Evolutionary conservation across 2,329 filamentous ascomycete genomes (phyloP), one percentile per base, ranked within the genome.

Genomic region (Tympanopsis confertula): DNA sequence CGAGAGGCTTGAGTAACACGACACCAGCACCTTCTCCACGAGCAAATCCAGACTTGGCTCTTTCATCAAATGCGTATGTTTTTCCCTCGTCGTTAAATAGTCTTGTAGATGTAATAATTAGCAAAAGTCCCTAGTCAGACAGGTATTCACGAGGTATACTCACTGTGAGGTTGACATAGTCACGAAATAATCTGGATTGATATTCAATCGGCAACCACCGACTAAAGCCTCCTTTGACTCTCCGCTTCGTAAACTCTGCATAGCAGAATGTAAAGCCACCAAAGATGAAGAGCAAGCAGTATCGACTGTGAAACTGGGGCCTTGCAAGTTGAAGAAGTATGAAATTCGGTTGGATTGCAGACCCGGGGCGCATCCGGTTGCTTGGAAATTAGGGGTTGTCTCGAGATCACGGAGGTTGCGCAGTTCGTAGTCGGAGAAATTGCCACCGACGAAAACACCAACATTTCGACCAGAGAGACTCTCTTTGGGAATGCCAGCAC

Each of bases 1-100:
- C 49, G 0, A 69, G 46, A 0, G 53, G 52, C 47, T 70, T 69
- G 2, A 71, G 38, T 4, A 65, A 54, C 4, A 52, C 58, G 40
- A 69, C 71, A 0, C 67, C 68, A 35, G 63, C 54, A 0, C 61
- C 67, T 10, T 45, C 44, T 3, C 43, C 44, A 35, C 36, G 36
- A 17, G 20, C 36, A 22, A 19, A 37, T 15, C 36, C 36, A 13
- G 18, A n/a, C 10, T 33, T 37, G 20, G 36, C 36, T 4, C 20
- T 10, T 15, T 22, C 7, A 19, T 37, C 36, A 19, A 37, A 37
- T 19, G 36, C 20, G 20, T 38, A 38, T n/a, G n/a, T n/a, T n/a
- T n/a, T n/a, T n/a, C n/a, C n/a, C n/a, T n/a, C n/a, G n/a, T n/a
- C n/a, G n/a, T n/a, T n/a, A n/a, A n/a, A n/a, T n/a, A n/a, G n/a